Base-by-base conservation (phyloP, 2,329 filamentous ascomycete genomes). In the Dactylellina sp. region DNA sequence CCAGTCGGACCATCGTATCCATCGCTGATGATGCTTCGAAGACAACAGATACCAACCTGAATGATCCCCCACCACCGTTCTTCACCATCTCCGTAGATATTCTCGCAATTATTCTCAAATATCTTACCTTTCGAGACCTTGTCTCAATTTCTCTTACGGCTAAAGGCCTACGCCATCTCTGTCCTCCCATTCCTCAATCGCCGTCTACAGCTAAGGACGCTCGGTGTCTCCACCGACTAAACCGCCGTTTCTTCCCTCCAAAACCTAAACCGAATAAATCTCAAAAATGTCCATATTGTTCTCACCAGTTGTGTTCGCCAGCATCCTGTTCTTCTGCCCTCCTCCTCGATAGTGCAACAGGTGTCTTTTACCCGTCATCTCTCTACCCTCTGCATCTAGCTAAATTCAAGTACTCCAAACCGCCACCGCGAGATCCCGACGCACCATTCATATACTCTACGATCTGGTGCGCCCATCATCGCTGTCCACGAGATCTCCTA, bases 381-480 rank as follows among this genome's bases (percentile, higher is more conserved):
- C 22, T 72, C 12, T 72, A 72, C 14, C 59, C 59, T 7, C 24
- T 57, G n/a, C 56, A 57, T 18, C 37, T 57, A 37, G 59, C 68
- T 2, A 25, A n/a, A 1, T 72, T 65, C 12, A 60, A 64, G 14
- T 72, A 65, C 35, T 39, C 53, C 9, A 52, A 65, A 25, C 40
- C 12, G 3, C n/a, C 56, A 5, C 18, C 60, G 1, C 5, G 18
- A 18, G 46, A 42, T 16, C 12, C 22, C 1, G n/a, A 20, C n/a
- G 16, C 46, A 7, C n/a, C 24, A 7, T 62, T 57, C 46, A 40
- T 40, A 16, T 72, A 72, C 32, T 64, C 53, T 16, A 72, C 68
- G 4, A 72, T 72, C 7, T 72, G 68, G 68, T 72, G 68, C 20
- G 18, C 9, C 7, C 68, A 72, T 14, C 68, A 72, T 22, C 68